phyloP scores from a whole-genome alignment of 345 rosid genomes.

The Hibiscus mutabilis region DNA sequence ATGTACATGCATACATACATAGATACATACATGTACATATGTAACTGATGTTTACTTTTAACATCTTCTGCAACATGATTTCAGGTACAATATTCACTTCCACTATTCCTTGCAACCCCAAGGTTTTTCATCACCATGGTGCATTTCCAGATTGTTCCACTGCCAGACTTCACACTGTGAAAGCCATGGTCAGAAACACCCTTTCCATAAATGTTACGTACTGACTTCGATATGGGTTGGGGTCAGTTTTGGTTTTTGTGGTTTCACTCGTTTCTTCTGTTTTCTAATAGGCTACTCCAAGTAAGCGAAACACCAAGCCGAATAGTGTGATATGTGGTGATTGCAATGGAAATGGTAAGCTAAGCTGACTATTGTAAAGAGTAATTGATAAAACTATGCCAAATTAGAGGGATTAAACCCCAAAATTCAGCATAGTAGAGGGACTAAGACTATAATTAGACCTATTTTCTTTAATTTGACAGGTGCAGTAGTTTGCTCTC shows the following conservation, averaged over 20 bases:
- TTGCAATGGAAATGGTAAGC: constrained; percentile 46
- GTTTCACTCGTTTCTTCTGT: neutral
- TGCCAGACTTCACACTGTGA: constrained; percentile 3
- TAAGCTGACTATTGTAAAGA: neutral
- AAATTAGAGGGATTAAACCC: neutral
- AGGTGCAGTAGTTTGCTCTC: constrained; percentile 54
- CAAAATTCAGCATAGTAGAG: neutral
- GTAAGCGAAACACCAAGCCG: constrained; percentile 26
- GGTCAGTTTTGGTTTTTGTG: neutral
- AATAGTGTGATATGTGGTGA: constrained; percentile 40
- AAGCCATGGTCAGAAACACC: constrained; percentile 20
- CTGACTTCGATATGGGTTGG: neutral
- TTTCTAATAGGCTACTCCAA: constrained; percentile 28
- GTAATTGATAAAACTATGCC: neutral
- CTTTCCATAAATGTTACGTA: neutral
- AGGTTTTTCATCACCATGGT: constrained; percentile 9
- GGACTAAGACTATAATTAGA: neutral
- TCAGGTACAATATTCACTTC: constrained; percentile 9
- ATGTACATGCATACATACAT: neutral
- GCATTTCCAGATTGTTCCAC: neutral
- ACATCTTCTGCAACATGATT: neutral
- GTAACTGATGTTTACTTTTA: neutral
- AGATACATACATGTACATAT: too few relatives aligned
- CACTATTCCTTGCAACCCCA: neutral
- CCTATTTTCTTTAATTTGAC: neutral